Evolutionary conservation across 805 yeast genomes (phyloP).

Genomic region (Kodamaea jinghongensis): DNA sequence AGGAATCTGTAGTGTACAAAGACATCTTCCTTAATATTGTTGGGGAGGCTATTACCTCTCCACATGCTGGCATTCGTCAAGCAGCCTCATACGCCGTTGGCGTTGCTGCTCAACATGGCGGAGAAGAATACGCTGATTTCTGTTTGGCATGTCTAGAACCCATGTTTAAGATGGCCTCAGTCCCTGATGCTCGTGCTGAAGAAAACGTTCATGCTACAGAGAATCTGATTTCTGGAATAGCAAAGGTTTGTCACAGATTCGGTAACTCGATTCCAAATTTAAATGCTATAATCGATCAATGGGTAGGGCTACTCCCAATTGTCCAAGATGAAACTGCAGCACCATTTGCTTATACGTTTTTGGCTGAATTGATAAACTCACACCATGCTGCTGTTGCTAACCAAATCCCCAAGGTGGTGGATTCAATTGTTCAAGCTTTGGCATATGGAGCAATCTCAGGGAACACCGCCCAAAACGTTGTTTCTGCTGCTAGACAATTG

Average conservation of each 20-base stretch:
- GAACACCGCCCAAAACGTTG: slow-evolving; percentile 64
- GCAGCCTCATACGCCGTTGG: slow-evolving; percentile 85
- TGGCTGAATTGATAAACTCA: slow-evolving; percentile 44
- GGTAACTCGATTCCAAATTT: slow-evolving; percentile 59
- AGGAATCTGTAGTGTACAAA: slow-evolving; percentile 59
- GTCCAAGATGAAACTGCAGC: slow-evolving; percentile 87
- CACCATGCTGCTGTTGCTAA: slow-evolving; percentile 46
- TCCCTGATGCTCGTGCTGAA: slow-evolving; percentile 81
- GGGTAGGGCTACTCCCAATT: slow-evolving; percentile 83
- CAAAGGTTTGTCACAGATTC: slow-evolving; percentile 71
- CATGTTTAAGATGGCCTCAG: slow-evolving; percentile 65
- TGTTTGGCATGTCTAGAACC: slow-evolving; percentile 71
- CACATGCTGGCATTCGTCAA: slow-evolving; percentile 77
- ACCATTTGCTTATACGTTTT: slow-evolving; percentile 72
- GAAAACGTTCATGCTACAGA: slow-evolving; percentile 88
- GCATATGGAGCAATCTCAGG: slow-evolving; percentile 66
- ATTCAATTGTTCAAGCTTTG: slow-evolving; percentile 71
- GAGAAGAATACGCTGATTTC: slow-evolving; percentile 55
- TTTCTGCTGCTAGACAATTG: slow-evolving; percentile 59
- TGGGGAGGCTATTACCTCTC: slow-evolving; percentile 62
- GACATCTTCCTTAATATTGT: slow-evolving; percentile 63
- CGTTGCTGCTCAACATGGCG: slow-evolving; percentile 80
- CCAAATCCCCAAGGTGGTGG: slow-evolving; percentile 59
- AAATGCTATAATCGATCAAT: slow-evolving; percentile 61
- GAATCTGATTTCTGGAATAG: slow-evolving; percentile 76